Percentiles rank a stretch among this genome's conserved stretches.
Conservation (phyloP, 2,329 filamentous ascomycete genomes). For the Lizonia empirigonia region DNA sequence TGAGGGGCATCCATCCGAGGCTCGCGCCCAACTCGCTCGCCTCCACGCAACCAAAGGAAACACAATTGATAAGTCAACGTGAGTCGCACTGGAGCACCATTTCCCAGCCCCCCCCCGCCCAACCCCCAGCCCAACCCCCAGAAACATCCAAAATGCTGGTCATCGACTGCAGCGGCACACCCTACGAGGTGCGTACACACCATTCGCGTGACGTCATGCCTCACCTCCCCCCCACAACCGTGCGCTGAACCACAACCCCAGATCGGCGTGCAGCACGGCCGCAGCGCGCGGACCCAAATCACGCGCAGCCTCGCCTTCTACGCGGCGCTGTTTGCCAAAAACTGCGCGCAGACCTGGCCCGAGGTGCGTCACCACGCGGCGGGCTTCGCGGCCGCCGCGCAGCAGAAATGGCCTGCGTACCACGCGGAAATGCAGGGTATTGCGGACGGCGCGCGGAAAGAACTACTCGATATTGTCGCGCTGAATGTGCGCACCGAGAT, state of each 20-base stretch:
- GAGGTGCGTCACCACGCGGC: conserved; percentile 54
- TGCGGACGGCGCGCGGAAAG: conserved; percentile 56
- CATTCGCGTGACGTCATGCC: conserved; percentile 28
- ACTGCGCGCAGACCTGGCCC: conserved; percentile 55
- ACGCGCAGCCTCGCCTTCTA: conserved; percentile 55
- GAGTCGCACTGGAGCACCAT: no score
- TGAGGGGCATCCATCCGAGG: no score
- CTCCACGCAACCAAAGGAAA: no score
- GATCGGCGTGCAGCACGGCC: conserved; percentile 58
- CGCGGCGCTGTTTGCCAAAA: conserved; percentile 53
- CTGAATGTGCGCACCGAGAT: conserved; percentile 65
- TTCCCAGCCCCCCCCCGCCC: no score
- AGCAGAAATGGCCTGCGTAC: conserved; percentile 51
- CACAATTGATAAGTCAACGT: no score
- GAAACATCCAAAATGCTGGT: conserved; percentile 48
- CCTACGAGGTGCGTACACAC: conserved; percentile 50
- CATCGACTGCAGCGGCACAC: conserved; percentile 51
- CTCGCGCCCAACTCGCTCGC: no score
- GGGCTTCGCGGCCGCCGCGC: conserved; percentile 55
- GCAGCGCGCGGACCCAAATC: conserved; percentile 50
- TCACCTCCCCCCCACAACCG: not conserved
- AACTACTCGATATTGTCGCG: conserved; percentile 60
- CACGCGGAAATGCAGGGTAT: conserved; percentile 58
- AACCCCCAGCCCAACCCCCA: no score
- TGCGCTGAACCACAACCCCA: conserved; percentile 22